Evolutionary conservation across 352 stramenopile genomes (phyloP), one percentile per base, ranked within the genome.

Genomic region (Globisporangium paroecandrum): DNA sequence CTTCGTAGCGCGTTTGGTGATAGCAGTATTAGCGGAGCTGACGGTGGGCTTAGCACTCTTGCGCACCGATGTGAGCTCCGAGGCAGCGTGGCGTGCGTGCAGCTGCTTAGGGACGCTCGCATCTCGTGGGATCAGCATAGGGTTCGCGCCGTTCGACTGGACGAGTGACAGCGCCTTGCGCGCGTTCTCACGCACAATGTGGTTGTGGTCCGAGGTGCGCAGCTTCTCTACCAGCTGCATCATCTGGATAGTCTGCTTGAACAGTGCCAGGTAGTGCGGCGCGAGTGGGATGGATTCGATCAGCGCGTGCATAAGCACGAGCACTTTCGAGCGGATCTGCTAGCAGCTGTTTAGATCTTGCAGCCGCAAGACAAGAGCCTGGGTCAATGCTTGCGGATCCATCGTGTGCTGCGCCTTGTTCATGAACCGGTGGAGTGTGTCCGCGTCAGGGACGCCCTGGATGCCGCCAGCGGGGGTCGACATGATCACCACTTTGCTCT

Each of bases 131-230:
- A 89, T 69, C 29, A 78, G 59, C 61, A 72, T 73, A 36, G 76
- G 22, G 58, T 87, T 77, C 0, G 65, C 25, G 18, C 78, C 82
- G 58, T 85, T 82, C 1, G 82, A 88, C 15, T 64, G 77, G 61
- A 89, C 74, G 57, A 90, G 68, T 43, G 82, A 90, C 38, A 88
- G 47, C 22, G 83, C 67, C 43, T 80, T 89, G 22, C 82, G 82
- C 7, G 78, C 75, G 61, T 81, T 79, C 29, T 89, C 79, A 7
- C 82, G 77, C 0, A 75, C 66, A 25, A 87, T 73, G 15, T 76
- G 71, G 58, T 79, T 89, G 73, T 77, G 73, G 36, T 76, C 71
- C 6, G 66, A 58, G 0, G 38, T 71, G 3, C 77, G 80, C 7
- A 86, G 69, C 13, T 41, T 46, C 9, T 89, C 82, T 22, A 86